A percentile compares a stretch with the other conserved stretches of the same genome.
phyloP scores from a whole-genome alignment of 2,329 filamentous ascomycete species.

The Beauveria medogensis region DNA sequence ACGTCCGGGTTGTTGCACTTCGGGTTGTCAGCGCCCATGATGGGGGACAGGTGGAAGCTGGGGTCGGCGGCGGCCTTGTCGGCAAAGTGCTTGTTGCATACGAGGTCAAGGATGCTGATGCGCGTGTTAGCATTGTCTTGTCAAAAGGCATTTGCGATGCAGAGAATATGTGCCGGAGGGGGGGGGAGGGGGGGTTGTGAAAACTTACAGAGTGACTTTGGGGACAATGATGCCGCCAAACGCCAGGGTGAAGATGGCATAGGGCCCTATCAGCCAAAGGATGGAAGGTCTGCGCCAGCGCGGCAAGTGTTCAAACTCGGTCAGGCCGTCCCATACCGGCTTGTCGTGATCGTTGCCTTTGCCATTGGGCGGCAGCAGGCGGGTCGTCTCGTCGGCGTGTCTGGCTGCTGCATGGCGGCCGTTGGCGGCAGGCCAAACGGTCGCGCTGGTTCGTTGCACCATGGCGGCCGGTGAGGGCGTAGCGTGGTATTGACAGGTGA shows the following conservation, averaged over 20 bases:
- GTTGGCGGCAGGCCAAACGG: slow-evolving; percentile 9
- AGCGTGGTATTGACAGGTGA: neutral
- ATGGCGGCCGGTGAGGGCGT: neutral
- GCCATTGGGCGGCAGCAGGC: slow-evolving; percentile 24
- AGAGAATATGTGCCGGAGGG: neutral
- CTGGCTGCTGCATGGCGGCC: slow-evolving; percentile 17
- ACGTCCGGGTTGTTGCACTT: slow-evolving; percentile 77
- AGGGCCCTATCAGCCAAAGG: slow-evolving; percentile 75
- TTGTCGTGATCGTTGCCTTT: slow-evolving; percentile 15
- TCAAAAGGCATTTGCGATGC: neutral
- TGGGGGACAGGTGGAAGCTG: slow-evolving; percentile 49
- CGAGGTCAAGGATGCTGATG: slow-evolving; percentile 61
- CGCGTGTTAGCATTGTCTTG: neutral
- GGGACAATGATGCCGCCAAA: slow-evolving; percentile 83
- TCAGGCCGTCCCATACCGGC: slow-evolving; percentile 37
- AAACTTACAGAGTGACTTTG: slow-evolving; percentile 65
- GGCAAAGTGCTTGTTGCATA: slow-evolving; percentile 76
- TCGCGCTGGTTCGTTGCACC: slow-evolving; percentile 1
- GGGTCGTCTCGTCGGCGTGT: slow-evolving; percentile 25
- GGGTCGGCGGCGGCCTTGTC: slow-evolving; percentile 55
- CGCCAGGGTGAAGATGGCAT: slow-evolving; percentile 73
- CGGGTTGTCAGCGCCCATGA: slow-evolving; percentile 61
- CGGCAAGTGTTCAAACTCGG: slow-evolving; percentile 52
- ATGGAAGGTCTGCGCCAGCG: slow-evolving; percentile 61
- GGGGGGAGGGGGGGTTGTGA: neutral